A percentile compares a stretch with the other conserved stretches of the same genome.
phyloP scores from a whole-genome alignment of 2,329 filamentous ascomycete genomes.

The Massarina eburnea region DNA sequence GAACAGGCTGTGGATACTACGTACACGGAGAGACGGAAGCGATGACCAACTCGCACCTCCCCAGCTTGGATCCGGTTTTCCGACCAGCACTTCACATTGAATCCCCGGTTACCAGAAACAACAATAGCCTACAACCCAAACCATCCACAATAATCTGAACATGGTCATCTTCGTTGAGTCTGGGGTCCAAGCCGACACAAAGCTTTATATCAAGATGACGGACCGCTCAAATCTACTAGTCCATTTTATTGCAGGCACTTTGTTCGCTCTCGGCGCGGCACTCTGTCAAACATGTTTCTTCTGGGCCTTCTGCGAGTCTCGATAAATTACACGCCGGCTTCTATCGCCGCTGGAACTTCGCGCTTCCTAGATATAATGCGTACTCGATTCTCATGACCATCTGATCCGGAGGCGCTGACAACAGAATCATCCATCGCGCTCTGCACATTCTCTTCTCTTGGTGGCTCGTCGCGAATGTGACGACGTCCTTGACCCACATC shows the following conservation, averaged over 20 bases:
- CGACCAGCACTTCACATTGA: too few species aligned
- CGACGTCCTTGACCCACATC: conserved; percentile 19
- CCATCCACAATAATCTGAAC: too few species aligned
- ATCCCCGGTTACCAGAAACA: too few species aligned
- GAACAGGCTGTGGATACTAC: too few species aligned
- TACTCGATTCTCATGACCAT: conserved; percentile 48
- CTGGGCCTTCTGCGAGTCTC: conserved; percentile 48
- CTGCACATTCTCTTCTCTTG: conserved; percentile 49
- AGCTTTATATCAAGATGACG: conserved; percentile 21
- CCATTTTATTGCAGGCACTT: conserved; percentile 37
- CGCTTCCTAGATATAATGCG: conserved; percentile 45
- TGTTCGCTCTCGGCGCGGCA: conserved; percentile 46
- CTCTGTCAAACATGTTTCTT: conserved; percentile 46
- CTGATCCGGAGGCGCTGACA: conserved; percentile 49
- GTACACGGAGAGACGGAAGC: too few species aligned
- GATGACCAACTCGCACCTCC: too few species aligned
- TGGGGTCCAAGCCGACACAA: conserved; percentile 41
- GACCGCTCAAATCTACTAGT: conserved; percentile 24
- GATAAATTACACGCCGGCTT: conserved; percentile 48
- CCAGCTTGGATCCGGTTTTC: too few species aligned
- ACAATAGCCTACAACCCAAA: too few species aligned
- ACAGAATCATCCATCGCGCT: conserved; percentile 41
- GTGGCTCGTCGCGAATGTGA: conserved; percentile 32
- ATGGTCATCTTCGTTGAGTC: too few species aligned
- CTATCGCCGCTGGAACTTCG: conserved; percentile 45